Evolutionary conservation across 2,329 filamentous ascomycete genomes (phyloP).

Genomic region (Penicillium sumatraense): DNA sequence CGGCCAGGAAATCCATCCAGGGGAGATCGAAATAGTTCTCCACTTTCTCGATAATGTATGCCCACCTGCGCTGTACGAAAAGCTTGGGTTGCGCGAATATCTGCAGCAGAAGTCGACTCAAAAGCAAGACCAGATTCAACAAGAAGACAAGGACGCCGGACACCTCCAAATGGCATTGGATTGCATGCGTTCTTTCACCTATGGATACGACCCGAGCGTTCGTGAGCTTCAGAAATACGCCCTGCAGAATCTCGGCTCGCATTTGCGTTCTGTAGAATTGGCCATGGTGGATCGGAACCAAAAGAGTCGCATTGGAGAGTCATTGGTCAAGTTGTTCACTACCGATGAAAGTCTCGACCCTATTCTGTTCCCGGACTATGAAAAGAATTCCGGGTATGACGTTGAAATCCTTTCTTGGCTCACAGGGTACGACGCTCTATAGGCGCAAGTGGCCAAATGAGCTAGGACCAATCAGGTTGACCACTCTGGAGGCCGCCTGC

Average conservation of each 20-base stretch:
- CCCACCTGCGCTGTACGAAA: conserved; percentile 26
- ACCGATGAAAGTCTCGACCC: neutral
- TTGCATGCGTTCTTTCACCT: conserved; percentile 16
- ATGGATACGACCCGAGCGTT: neutral
- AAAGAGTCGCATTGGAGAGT: neutral
- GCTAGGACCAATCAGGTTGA: too few relatives aligned
- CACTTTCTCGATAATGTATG: conserved; percentile 31
- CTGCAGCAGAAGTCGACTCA: conserved; percentile 26
- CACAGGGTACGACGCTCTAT: neutral
- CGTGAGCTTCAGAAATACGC: neutral
- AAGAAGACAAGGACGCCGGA: conserved; percentile 27
- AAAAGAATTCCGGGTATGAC: neutral
- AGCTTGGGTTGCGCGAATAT: conserved; percentile 30
- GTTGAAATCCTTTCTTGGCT: too few relatives aligned
- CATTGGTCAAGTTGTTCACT: neutral
- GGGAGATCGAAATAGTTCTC: conserved; percentile 27
- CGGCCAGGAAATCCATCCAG: conserved; percentile 5
- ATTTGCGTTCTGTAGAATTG: neutral
- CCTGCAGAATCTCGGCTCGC: neutral
- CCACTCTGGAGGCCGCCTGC: too few relatives aligned
- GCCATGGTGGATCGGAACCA: conserved; percentile 1
- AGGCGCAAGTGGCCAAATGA: too few relatives aligned
- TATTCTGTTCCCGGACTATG: neutral
- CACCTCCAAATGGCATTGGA: conserved; percentile 19
- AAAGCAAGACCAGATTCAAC: conserved; percentile 22